These are phyloP conservation scores for Trichosanthes truncata DNA, from an alignment of 306 rosid genomes.

Conservation along the genomic window DNA sequence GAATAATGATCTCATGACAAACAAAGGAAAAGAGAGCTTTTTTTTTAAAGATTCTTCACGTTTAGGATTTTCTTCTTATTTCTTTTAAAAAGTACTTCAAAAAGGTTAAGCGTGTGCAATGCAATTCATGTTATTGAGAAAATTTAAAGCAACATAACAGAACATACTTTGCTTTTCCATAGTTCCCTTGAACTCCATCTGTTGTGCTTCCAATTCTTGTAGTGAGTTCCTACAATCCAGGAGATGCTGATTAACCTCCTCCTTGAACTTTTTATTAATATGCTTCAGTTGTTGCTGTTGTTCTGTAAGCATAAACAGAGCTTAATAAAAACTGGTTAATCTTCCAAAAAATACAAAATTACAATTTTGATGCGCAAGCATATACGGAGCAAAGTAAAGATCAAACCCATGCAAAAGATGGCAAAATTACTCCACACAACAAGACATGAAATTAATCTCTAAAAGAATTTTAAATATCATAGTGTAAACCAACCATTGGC, in stretches of 20 bases:
- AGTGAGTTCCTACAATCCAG: slow-evolving; percentile 59
- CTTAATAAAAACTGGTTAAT: background rate
- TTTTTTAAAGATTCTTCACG: too few species aligned
- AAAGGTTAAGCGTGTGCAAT: background rate
- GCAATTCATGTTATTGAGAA: background rate
- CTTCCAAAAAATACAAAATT: background rate
- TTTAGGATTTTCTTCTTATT: background rate
- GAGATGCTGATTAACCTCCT: slow-evolving; percentile 65
- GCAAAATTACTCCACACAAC: background rate
- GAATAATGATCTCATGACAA: background rate
- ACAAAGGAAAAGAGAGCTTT: background rate
- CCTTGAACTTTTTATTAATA: slow-evolving; percentile 68
- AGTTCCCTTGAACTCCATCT: slow-evolving; percentile 57
- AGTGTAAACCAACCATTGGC: background rate
- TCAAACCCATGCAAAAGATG: background rate
- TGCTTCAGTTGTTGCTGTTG: slow-evolving; percentile 58
- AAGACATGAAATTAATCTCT: background rate
- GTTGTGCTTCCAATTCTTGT: slow-evolving; percentile 64
- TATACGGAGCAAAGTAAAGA: background rate
- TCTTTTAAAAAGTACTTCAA: background rate
- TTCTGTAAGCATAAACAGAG: slow-evolving; percentile 30
- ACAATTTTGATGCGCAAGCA: background rate
- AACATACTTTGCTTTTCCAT: slow-evolving; percentile 71
- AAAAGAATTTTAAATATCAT: background rate
- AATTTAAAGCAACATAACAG: slow-evolving; percentile 15